Base-by-base conservation (phyloP, 768 basidiomycete genomes). In the Termitomyces sp. region DNA sequence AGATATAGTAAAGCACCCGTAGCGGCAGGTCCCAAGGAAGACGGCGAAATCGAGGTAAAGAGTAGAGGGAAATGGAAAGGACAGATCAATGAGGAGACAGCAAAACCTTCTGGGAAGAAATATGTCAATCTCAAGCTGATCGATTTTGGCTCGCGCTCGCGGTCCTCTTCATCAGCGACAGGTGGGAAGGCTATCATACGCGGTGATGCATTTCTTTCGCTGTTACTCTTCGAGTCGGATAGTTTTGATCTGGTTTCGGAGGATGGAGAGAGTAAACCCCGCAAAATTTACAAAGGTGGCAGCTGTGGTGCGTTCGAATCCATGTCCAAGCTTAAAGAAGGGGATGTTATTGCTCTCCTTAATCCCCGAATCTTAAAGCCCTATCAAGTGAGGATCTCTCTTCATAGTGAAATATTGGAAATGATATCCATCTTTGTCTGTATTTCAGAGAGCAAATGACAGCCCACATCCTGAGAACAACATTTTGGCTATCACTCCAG, bases 261-360 rank as follows among this genome's bases (percentile, higher is more conserved):
- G 34, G 85, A 83, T 6, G 80, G 86, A 53, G 81, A 79, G 10
- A 75, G 78, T 40, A 81, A 73, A 42, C 76, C 81, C 43, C 78
- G 80, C 64, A 93, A 86, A 69, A 62, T 89, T 0, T 96, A 95
- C 72, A 84, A 81, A 65, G 96, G 97, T 0, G 96, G 96, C 3
- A 94, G 93, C 65, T 85, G 87, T 6, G 97, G 97, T 5, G 96
- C 95, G 4, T 98, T 92, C 69, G 97, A 98, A 72, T 79, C 83
- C 54, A 85, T 91, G 77, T 88, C 91, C 53, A 93, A 92, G 68
- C 74, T 96, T 58, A 86, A 86, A 61, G 91, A 94, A 65, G 97
- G 97, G 2, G 89, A 93, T 51, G 95, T 98, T 5, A 79, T 98
- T 45, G 92, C 94, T 1, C 79, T 99, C 46, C 77, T 98, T 20